Conservation (phyloP, 148 eudicot species). For the Persicaria maculosa region DNA sequence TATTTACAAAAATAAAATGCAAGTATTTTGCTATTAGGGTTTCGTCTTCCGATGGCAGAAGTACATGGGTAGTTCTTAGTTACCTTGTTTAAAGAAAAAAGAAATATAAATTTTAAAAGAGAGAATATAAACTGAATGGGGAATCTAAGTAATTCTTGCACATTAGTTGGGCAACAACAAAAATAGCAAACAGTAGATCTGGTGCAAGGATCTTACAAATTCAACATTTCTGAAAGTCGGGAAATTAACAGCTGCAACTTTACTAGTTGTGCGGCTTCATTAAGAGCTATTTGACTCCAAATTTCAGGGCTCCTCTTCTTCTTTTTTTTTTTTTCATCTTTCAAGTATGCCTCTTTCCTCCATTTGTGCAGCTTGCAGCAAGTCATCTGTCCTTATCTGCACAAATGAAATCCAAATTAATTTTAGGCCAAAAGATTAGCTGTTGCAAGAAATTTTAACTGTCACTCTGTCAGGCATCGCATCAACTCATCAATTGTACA, state of each 20-base stretch:
- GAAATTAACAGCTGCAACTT: slow-evolving; percentile 69
- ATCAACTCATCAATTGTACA: not conserved
- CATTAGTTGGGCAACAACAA: not conserved
- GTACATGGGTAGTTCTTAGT: too few relatives aligned
- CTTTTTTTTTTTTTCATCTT: slow-evolving; percentile 15
- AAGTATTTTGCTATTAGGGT: too few relatives aligned
- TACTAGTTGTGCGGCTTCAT: slow-evolving; percentile 77
- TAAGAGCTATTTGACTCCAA: slow-evolving; percentile 86
- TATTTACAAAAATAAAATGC: too few relatives aligned
- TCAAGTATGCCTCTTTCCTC: slow-evolving; percentile 87
- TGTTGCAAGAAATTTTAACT: not conserved
- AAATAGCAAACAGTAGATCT: not conserved
- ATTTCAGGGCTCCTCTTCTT: slow-evolving; percentile 64
- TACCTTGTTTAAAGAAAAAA: too few relatives aligned
- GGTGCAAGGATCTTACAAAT: slow-evolving; percentile 42
- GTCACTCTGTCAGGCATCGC: not conserved
- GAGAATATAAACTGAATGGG: not conserved
- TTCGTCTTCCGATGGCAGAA: too few relatives aligned
- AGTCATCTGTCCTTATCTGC: slow-evolving; percentile 86
- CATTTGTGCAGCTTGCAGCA: slow-evolving; percentile 87
- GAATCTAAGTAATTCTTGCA: not conserved
- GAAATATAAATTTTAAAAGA: not conserved
- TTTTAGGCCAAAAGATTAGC: not conserved
- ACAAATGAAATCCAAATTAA: not conserved
- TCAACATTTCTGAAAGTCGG: slow-evolving; percentile 77